phyloP scores from a whole-genome alignment of 2,329 filamentous ascomycete species.

The Colletotrichum caudatum region DNA sequence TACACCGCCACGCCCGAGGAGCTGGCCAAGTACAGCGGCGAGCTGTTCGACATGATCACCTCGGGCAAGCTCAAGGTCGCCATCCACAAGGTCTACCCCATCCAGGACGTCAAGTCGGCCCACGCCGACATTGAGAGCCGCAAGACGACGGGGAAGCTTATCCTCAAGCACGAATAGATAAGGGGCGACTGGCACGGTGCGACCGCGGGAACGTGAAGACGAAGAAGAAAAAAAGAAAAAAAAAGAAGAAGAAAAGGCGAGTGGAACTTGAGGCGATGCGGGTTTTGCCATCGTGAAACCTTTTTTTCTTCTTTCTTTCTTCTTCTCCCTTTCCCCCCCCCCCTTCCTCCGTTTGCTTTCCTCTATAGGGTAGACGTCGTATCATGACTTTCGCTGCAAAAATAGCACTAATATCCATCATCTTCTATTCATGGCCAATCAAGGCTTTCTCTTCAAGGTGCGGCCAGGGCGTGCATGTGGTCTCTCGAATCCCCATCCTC shows the following conservation, averaged over 20 bases:
- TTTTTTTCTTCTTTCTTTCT: neutral
- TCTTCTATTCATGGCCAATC: slow-evolving; percentile 23
- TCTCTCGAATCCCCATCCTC: neutral
- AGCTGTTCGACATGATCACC: slow-evolving; percentile 79
- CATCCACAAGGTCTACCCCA: slow-evolving; percentile 81
- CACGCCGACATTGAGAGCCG: slow-evolving; percentile 84
- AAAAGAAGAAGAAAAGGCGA: neutral
- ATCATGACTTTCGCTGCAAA: slow-evolving; percentile 35
- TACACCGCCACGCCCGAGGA: slow-evolving; percentile 80
- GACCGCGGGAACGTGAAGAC: neutral
- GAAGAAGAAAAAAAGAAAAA: neutral
- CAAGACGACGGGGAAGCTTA: slow-evolving; percentile 85
- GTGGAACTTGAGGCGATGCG: no score
- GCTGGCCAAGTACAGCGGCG: slow-evolving; percentile 74
- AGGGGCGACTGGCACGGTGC: slow-evolving; percentile 37
- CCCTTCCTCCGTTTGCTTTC: slow-evolving; percentile 6
- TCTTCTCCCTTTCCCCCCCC: no score
- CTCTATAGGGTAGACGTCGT: slow-evolving; percentile 28
- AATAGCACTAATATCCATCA: slow-evolving; percentile 37
- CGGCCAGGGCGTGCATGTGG: slow-evolving; percentile 1
- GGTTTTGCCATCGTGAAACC: slow-evolving; percentile 17
- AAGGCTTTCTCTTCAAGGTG: neutral
- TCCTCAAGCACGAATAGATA: slow-evolving; percentile 71
- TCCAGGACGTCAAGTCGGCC: slow-evolving; percentile 78
- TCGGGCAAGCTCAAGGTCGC: slow-evolving; percentile 77